Conservation (phyloP, 306 rosid genomes). For the Medicago truncatula region MtrunA17r5.0-ANR NC_053042.1:17668001-17668500, state of each 20-base stretch:
- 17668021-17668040: conserved; percentile 65
- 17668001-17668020: conserved; percentile 64
- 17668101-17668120: conserved; percentile 65
- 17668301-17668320: conserved; percentile 70
- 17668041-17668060: conserved; percentile 63
- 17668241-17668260: conserved; percentile 75
- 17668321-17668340: conserved; percentile 64
- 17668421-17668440: conserved; percentile 73
- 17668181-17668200: conserved; percentile 77
- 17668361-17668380: conserved; percentile 77
- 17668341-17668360: conserved; percentile 57
- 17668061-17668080: conserved; percentile 71
- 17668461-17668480: conserved; percentile 67
- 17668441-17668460: conserved; percentile 52
- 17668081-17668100: conserved; percentile 63
- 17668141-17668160: conserved; percentile 59
- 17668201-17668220: conserved; percentile 69
- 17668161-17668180: conserved; percentile 70
- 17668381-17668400: conserved; percentile 62
- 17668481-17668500: conserved; percentile 62
- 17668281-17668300: conserved; percentile 77
- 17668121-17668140: conserved; percentile 68
- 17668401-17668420: conserved; percentile 72
- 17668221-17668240: conserved; percentile 55
- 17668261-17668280: conserved; percentile 69